Percentiles rank a stretch among this genome's conserved stretches.
These are phyloP conservation scores for Quercus bicolor DNA, from an alignment of 306 rosid genomes.

Conservation along the genomic window DNA sequence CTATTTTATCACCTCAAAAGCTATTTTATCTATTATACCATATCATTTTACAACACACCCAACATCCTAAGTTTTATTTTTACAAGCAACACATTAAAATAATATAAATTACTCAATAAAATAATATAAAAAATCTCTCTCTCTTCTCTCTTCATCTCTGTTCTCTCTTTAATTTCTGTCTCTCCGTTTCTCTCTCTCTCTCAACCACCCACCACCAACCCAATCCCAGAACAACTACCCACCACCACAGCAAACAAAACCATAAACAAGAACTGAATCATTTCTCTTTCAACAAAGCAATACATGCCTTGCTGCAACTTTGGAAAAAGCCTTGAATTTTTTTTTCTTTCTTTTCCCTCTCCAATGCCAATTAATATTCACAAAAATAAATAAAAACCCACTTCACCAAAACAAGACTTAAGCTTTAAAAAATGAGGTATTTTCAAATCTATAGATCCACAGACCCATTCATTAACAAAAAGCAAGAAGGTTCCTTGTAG, in stretches of 20 bases:
- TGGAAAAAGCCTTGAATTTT: slow-evolving; percentile 16
- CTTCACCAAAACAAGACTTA: slow-evolving; percentile 1
- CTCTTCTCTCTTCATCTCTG: no score
- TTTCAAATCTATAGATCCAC: slow-evolving; percentile 1
- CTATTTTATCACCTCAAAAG: no score
- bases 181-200: no score
- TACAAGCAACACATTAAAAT: no score
- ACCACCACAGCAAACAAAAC: slow-evolving; percentile 67
- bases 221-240: no score
- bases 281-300: slow-evolving; percentile 23
- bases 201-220: no score
- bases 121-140: no score
- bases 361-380: slow-evolving; percentile 1
- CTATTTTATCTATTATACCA: no score
- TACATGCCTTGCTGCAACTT: slow-evolving; percentile 5
- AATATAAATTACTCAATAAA: no score
- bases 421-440: background rate
- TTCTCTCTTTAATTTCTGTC: no score
- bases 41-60: no score
- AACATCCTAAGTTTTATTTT: no score
- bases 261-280: slow-evolving; percentile 82
- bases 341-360: background rate
- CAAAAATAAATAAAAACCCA: slow-evolving; percentile 8
- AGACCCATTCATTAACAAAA: background rate
- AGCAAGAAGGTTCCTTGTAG: slow-evolving; percentile 8